Conservation (phyloP, 2,329 filamentous ascomycete genomes). For the Colletotrichum chrysophilum region DNA sequence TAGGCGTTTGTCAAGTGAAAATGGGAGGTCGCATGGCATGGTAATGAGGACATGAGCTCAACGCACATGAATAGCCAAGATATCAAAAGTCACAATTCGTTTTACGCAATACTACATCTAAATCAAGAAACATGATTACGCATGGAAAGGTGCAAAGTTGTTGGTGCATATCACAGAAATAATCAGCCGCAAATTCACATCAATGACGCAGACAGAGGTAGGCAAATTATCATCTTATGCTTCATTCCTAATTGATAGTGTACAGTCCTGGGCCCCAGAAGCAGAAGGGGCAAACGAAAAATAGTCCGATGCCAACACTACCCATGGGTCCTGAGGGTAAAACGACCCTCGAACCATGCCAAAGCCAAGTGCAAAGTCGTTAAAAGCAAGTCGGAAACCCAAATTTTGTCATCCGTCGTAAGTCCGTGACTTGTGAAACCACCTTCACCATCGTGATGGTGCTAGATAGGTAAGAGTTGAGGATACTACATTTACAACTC, state of each 20-base stretch:
- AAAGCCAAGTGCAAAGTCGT: background rate
- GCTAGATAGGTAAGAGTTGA: background rate
- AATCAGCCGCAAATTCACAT: background rate
- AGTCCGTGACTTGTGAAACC: background rate
- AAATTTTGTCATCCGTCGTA: constrained; percentile 22
- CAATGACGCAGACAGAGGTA: background rate
- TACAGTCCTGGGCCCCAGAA: background rate
- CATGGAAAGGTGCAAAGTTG: background rate
- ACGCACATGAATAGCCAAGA: background rate
- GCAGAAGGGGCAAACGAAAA: background rate
- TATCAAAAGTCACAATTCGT: background rate
- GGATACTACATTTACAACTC: constrained; percentile 48
- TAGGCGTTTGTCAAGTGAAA: background rate
- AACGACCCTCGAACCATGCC: constrained; percentile 8
- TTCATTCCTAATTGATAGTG: constrained; percentile 12
- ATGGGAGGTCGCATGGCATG: background rate
- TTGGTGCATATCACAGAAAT: background rate
- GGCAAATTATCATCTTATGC: background rate
- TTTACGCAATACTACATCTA: background rate
- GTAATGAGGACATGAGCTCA: background rate
- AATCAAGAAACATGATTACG: background rate
- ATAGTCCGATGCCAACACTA: background rate
- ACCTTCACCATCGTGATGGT: background rate
- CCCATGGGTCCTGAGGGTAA: background rate
- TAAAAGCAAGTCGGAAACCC: constrained; percentile 15